Base-by-base conservation (phyloP, 306 rosid species). In the Bauhinia variegata region DNA sequence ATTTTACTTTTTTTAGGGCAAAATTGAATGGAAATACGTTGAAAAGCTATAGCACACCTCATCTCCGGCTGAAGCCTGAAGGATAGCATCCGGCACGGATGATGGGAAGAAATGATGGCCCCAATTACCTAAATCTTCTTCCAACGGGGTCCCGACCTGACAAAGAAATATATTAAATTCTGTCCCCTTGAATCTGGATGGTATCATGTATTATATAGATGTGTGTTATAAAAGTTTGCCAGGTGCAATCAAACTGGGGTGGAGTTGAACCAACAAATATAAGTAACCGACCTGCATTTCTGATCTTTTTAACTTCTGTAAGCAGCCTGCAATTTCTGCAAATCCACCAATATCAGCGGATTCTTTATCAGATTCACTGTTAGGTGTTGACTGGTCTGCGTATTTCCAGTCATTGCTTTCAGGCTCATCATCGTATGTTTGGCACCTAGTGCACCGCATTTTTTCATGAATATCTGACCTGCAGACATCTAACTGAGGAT, bases 381-480 rank as follows among this genome's bases (percentile, higher is more conserved):
- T 48, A 53, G 28, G 13, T 11, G 72, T 54, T 17, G 78, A 64
- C 54, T 65, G 77, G 63, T 60, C 63, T 61, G 23, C 60, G 37
- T 67, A 75, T 71, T 57, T 49, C 44, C 77, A 79, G 15, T 71
- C 76, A 47, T 52, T 49, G 52, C 46, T 84, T 70, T 65, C 71
- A 47, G 75, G 72, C 58, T 46, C 68, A 54, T 79, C 82, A 51
- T 65, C 44, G 56, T 31, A 56, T 71, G 70, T 76, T 82, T 76
- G 91, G 81, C 98, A 92, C 71, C 98, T 91, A 70, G 62, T 60
- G 76, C 98, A 92, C 54, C 63, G 86, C 89, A 92, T 86, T 52
- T 85, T 86, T 77, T 87, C 93, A 79, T 92, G 98, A 71, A 92
- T 91, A 67, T 87, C 98, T 64, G 98, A 92, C 82, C 98, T 92